Percentiles rank a stretch among this genome's conserved stretches.
Conservation (phyloP, 2,329 filamentous ascomycete genomes). For the Botrytis cinerea region DNA sequence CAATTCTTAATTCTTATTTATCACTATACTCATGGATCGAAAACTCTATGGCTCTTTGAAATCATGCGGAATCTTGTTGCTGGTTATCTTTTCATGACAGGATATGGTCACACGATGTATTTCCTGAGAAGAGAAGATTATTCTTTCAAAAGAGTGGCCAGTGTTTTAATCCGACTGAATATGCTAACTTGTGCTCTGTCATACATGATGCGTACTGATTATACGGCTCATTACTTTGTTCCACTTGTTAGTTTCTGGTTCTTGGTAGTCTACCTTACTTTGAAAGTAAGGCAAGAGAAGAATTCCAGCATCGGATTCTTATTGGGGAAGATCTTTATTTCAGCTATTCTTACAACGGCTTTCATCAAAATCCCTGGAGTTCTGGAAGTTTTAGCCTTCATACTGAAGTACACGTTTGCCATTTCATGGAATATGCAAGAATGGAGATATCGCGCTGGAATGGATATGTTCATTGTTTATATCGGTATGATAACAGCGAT, state of each 20-base stretch:
- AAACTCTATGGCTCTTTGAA: conserved; percentile 54
- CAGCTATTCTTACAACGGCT: conserved; percentile 46
- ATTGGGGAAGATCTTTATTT: conserved; percentile 50
- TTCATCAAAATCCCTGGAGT: conserved; percentile 45
- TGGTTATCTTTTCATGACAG: conserved; percentile 62
- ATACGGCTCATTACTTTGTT: conserved; percentile 60
- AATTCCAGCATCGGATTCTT: conserved; percentile 50
- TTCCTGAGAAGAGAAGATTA: conserved; percentile 59
- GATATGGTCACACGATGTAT: conserved; percentile 62
- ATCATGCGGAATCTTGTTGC: conserved; percentile 56
- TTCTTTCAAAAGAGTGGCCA: conserved; percentile 53
- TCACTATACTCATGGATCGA: conserved; percentile 57
- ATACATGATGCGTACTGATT: conserved; percentile 58
- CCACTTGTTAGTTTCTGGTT: conserved; percentile 64
- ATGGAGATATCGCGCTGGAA: conserved; percentile 52
- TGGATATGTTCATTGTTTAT: conserved; percentile 59
- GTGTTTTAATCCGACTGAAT: conserved; percentile 59
- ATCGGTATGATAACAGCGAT: conserved; percentile 55
- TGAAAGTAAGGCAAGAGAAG: conserved; percentile 46
- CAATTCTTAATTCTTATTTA: conserved; percentile 58
- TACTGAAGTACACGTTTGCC: conserved; percentile 47
- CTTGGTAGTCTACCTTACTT: conserved; percentile 55
- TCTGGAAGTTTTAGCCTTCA: conserved; percentile 46
- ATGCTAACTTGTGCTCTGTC: conserved; percentile 54
- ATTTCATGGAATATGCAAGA: conserved; percentile 52